Percentiles rank a stretch among this genome's conserved stretches.
These are phyloP conservation scores for Paramarasmius palmivorus DNA, from an alignment of 1,284 basidiomycete genomes.

Conservation along the genomic window DNA sequence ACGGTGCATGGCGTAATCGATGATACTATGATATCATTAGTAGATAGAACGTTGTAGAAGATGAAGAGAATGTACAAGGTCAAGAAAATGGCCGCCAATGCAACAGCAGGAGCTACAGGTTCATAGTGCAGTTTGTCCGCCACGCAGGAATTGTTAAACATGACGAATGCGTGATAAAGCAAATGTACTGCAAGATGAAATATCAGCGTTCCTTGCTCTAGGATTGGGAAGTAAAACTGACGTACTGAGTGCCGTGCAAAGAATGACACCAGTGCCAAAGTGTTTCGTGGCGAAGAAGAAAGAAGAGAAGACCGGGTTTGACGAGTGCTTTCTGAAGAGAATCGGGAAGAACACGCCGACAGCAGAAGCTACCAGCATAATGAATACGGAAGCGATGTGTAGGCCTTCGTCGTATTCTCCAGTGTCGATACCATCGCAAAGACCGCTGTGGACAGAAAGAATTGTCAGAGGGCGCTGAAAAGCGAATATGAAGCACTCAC, in stretches of 20 bases:
- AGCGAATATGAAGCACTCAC: background rate
- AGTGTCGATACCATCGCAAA: background rate
- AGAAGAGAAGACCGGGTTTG: background rate
- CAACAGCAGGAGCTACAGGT: background rate
- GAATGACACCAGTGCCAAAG: conserved; percentile 12
- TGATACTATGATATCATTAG: background rate
- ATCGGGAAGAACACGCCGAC: conserved; percentile 4
- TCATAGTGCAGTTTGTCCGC: background rate
- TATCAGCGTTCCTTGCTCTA: no score
- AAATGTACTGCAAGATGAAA: background rate
- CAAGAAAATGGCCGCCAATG: background rate
- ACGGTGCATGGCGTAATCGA: background rate
- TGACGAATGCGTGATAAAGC: conserved; percentile 3
- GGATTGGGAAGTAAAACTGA: background rate
- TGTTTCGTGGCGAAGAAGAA: conserved; percentile 1
- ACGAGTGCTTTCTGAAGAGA: background rate
- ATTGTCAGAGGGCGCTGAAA: no score
- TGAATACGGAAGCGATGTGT: conserved; percentile 3
- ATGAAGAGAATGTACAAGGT: background rate
- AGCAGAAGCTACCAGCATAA: conserved; percentile 5
- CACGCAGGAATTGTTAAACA: conserved; percentile 2
- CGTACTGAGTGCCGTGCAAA: background rate
- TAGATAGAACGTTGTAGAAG: background rate
- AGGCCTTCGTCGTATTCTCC: background rate
- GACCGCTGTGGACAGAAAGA: background rate